These are phyloP conservation scores for Musa beccarii DNA, from an alignment of 176 grass and related monocot species.

Conservation along the genomic window DNA sequence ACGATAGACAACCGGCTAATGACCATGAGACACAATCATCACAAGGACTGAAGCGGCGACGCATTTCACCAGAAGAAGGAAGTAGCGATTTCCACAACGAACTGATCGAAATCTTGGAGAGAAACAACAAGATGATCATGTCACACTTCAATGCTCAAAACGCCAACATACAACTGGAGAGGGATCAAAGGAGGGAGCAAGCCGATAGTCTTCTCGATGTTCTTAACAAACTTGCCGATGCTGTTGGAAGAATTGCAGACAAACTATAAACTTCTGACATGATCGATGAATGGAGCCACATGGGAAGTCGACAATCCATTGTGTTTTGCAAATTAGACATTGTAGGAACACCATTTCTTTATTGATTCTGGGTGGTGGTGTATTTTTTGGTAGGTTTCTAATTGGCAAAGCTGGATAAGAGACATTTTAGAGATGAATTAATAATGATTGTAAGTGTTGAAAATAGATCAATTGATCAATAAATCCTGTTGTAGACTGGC, in stretches of 20 bases:
- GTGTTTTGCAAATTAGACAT: too few relatives aligned
- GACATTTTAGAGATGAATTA: too few relatives aligned
- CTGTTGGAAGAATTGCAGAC: conserved; percentile 40
- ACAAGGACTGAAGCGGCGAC: not conserved
- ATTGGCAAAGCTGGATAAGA: too few relatives aligned
- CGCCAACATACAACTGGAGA: conserved; percentile 16
- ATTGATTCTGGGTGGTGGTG: too few relatives aligned
- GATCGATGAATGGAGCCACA: too few relatives aligned
- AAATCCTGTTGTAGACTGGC: too few relatives aligned
- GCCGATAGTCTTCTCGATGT: conserved; percentile 9
- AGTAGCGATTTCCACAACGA: conserved; percentile 24
- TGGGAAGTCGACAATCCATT: too few relatives aligned
- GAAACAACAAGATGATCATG: conserved; percentile 27
- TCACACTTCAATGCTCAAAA: conserved; percentile 44
- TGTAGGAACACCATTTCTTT: too few relatives aligned
- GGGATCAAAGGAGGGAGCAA: conserved; percentile 33
- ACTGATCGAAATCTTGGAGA: conserved; percentile 37
- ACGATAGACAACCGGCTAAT: not conserved
- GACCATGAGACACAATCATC: conserved; percentile 15
- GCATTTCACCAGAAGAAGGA: not conserved
- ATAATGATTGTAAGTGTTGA: too few relatives aligned
- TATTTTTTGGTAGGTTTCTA: too few relatives aligned
- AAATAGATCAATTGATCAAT: too few relatives aligned
- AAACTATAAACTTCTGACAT: conserved; percentile 12
- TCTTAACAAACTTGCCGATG: conserved; percentile 35